Evolutionary conservation across 2,329 filamentous ascomycete genomes (phyloP).

Genomic region (Colletotrichum musicola): DNA sequence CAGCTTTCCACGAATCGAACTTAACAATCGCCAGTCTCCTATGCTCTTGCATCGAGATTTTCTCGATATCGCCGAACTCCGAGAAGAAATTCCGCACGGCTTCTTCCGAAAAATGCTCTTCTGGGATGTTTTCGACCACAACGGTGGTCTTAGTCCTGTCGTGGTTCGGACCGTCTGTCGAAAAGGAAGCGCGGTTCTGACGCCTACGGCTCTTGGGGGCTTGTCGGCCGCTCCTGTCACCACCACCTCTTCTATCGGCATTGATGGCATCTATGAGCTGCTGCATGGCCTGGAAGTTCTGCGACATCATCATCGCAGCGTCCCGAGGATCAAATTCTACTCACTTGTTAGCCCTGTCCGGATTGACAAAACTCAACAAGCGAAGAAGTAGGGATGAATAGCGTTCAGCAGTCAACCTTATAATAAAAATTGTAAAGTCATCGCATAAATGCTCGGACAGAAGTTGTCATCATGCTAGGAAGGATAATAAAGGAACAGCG

Average conservation of each 20-base stretch:
- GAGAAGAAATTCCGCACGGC: constrained; percentile 77
- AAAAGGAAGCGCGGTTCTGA: constrained; percentile 67
- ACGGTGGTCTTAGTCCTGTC: constrained; percentile 76
- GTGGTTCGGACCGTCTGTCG: constrained; percentile 71
- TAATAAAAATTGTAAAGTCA: constrained; percentile 42
- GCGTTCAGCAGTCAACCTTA: constrained; percentile 48
- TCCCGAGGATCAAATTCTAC: constrained; percentile 40
- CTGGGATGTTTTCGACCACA: constrained; percentile 83
- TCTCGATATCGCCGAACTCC: constrained; percentile 75
- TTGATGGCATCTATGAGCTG: constrained; percentile 41
- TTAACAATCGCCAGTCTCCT: constrained; percentile 78
- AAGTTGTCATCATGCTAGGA: constrained; percentile 40
- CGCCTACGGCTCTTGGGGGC: constrained; percentile 31
- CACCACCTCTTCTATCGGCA: constrained; percentile 33
- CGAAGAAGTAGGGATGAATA: constrained; percentile 3
- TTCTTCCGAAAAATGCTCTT: constrained; percentile 75
- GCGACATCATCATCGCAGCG: constrained; percentile 39
- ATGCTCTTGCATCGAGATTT: constrained; percentile 75
- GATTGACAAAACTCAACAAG: neutral
- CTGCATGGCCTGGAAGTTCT: constrained; percentile 39
- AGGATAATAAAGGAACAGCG: neutral
- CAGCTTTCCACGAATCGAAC: constrained; percentile 74
- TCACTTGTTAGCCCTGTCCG: constrained; percentile 9
- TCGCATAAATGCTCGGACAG: constrained; percentile 41
- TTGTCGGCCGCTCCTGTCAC: constrained; percentile 47